Evolutionary conservation across 169 alveolate species (phyloP).

Genomic region (Fabrea salina): DNA sequence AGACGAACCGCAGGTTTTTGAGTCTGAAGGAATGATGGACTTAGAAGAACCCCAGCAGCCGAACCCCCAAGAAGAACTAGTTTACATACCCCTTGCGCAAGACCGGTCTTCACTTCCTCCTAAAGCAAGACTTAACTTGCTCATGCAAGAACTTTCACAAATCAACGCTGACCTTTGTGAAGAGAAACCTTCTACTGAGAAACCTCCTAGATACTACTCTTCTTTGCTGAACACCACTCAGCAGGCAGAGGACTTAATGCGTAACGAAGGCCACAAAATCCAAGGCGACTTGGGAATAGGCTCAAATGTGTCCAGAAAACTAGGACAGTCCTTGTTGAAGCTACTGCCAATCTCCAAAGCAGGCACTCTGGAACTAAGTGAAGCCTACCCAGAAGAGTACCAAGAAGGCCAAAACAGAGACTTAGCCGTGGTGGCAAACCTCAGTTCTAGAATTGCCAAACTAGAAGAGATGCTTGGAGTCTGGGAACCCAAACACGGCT

Average conservation of each 20-base stretch:
- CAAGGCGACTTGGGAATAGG: slow-evolving; percentile 22
- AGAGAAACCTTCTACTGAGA: not conserved
- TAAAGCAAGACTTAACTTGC: not conserved
- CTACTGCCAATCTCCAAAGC: not conserved
- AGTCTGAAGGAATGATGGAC: too few species aligned
- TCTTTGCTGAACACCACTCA: not conserved
- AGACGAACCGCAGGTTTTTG: too few species aligned
- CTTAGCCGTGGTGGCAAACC: not conserved
- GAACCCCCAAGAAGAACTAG: slow-evolving; percentile 20
- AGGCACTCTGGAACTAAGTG: not conserved
- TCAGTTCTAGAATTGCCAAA: not conserved
- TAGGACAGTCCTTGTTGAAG: not conserved
- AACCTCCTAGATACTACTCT: not conserved
- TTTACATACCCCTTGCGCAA: not conserved
- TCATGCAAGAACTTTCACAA: slow-evolving; percentile 1
- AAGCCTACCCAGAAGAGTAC: not conserved
- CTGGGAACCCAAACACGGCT: not conserved
- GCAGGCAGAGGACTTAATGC: not conserved
- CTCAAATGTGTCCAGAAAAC: not conserved
- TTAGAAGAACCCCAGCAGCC: not conserved
- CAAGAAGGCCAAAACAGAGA: not conserved
- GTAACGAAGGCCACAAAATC: slow-evolving; percentile 6
- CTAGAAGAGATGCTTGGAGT: not conserved
- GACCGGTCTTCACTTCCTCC: not conserved
- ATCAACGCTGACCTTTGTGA: too few species aligned